These are phyloP conservation scores for Chrysosporium keratinophilum DNA, from an alignment of 2,329 filamentous ascomycete genomes.

Conservation along the genomic window DNA sequence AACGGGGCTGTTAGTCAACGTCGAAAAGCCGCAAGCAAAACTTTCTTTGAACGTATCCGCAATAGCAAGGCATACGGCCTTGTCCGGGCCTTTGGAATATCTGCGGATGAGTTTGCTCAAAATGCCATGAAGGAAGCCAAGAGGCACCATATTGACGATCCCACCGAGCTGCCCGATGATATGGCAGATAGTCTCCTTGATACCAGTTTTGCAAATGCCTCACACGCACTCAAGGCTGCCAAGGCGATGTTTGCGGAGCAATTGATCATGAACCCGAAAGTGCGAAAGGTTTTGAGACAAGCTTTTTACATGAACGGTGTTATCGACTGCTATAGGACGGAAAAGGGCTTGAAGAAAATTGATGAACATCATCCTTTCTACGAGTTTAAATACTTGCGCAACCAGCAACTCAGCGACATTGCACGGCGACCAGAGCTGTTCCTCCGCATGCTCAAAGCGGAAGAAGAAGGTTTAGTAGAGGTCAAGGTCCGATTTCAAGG, in stretches of 20 bases:
- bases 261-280: slow-evolving; percentile 72
- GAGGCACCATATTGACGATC: slow-evolving; percentile 76
- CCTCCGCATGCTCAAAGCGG: slow-evolving; percentile 93
- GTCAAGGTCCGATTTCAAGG: slow-evolving; percentile 70
- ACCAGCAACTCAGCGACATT: slow-evolving; percentile 73
- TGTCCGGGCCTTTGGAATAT: slow-evolving; percentile 82
- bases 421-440: slow-evolving; percentile 79
- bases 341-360: slow-evolving; percentile 87
- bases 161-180: slow-evolving; percentile 67
- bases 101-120: slow-evolving; percentile 75
- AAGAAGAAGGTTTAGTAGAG: slow-evolving; percentile 84
- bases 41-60: slow-evolving; percentile 73
- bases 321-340: slow-evolving; percentile 79
- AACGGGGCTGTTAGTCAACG: slow-evolving; percentile 59
- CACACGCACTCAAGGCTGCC: slow-evolving; percentile 65
- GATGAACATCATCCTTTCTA: slow-evolving; percentile 94
- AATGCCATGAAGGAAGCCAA: slow-evolving; percentile 71
- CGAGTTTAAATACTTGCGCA: slow-evolving; percentile 91
- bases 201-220: slow-evolving; percentile 63
- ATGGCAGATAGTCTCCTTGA: slow-evolving; percentile 69
- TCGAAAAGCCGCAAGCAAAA: slow-evolving; percentile 71
- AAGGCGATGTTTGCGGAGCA: slow-evolving; percentile 88
- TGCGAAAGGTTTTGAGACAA: slow-evolving; percentile 76
- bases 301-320: slow-evolving; percentile 74
- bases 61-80: slow-evolving; percentile 69